Evolutionary conservation across 495 filamentous ascomycete species (phyloP).

Genomic region (Rostrohypoxylon terebratum): DNA sequence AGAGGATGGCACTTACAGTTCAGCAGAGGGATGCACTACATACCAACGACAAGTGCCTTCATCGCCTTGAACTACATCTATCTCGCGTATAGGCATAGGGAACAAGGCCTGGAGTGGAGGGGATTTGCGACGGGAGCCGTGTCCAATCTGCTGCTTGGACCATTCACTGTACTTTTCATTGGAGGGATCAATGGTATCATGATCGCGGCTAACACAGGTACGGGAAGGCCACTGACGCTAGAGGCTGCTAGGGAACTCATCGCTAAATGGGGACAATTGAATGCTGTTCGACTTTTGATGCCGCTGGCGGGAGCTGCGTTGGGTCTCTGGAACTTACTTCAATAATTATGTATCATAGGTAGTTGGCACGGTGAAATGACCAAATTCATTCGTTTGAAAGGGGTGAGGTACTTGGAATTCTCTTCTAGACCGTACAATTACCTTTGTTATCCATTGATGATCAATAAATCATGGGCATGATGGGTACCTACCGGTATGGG

Average conservation of each 20-base stretch:
- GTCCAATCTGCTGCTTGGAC: constrained; percentile 54
- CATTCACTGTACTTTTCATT: constrained; percentile 52
- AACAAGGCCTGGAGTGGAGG: constrained; percentile 45
- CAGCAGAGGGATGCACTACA: constrained; percentile 49
- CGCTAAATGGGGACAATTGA: constrained; percentile 53
- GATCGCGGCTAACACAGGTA: constrained; percentile 37
- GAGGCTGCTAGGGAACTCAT: constrained; percentile 49
- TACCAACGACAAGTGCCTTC: constrained; percentile 51
- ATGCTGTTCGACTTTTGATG: constrained; percentile 52
- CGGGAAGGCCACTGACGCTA: constrained; percentile 49
- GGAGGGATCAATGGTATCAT: constrained; percentile 35
- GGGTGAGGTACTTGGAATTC: neutral
- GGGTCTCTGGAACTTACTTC: constrained; percentile 49
- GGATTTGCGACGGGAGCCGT: constrained; percentile 50
- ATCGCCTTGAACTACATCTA: constrained; percentile 54
- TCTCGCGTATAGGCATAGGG: constrained; percentile 54
- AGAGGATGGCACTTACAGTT: constrained; percentile 47
- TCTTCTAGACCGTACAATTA: no score
- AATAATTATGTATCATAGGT: constrained; percentile 10
- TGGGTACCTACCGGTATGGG: no score
- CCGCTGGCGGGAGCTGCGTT: constrained; percentile 54
- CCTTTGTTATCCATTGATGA: no score
- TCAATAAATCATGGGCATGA: no score
- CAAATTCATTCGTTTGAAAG: neutral
- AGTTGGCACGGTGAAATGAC: neutral